Evolutionary conservation across 306 rosid species (phyloP).

Genomic region (Heteromeles arbutifolia): DNA sequence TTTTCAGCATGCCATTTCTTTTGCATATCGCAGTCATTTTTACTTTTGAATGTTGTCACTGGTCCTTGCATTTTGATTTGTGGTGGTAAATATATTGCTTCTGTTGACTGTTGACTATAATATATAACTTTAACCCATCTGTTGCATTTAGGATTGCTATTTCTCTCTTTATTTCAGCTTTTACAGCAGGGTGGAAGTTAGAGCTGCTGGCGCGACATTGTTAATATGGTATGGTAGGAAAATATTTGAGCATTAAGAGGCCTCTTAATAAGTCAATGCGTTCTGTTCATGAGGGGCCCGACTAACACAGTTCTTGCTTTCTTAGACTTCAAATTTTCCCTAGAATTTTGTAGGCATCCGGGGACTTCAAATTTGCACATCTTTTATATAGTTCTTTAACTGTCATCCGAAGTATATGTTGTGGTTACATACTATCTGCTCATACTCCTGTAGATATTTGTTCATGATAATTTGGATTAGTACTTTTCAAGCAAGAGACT

Average conservation of each 20-base stretch:
- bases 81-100: slow-evolving; percentile 18
- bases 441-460: background rate
- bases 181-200: slow-evolving; percentile 75
- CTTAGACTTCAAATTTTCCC: background rate
- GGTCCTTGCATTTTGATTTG: background rate
- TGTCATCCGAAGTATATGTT: background rate
- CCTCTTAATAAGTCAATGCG: slow-evolving; percentile 21
- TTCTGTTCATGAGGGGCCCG: slow-evolving; percentile 24
- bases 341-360: background rate
- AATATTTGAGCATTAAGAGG: slow-evolving; percentile 66
- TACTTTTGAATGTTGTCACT: background rate
- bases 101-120: slow-evolving; percentile 32
- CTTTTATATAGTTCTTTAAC: background rate
- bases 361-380: background rate
- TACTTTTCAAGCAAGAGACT: background rate
- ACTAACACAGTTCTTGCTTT: background rate
- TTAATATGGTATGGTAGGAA: slow-evolving; percentile 94
- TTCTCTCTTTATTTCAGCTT: slow-evolving; percentile 74
- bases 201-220: slow-evolving; percentile 85
- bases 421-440: background rate
- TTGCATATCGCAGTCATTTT: background rate
- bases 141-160: slow-evolving; percentile 81
- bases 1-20: background rate
- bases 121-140: slow-evolving; percentile 54
- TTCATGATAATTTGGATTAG: background rate